A percentile compares a stretch with the other conserved stretches of the same genome.
These are phyloP conservation scores for Anisogramma anomala DNA, from an alignment of 2,329 filamentous ascomycete species.

Conservation along the genomic window DNA sequence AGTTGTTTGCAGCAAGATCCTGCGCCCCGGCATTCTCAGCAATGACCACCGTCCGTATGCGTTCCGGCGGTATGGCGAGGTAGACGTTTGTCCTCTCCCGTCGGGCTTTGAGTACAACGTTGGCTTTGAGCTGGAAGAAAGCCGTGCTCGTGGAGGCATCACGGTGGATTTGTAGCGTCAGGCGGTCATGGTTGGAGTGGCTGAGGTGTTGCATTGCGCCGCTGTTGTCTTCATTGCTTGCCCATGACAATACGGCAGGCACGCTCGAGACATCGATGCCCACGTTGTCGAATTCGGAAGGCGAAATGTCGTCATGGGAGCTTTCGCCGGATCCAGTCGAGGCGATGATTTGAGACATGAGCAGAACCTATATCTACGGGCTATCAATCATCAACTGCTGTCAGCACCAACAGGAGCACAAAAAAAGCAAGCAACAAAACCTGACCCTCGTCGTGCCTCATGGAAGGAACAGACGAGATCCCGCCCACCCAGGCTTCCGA, in stretches of 20 bases:
- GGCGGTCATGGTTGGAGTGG: conserved; percentile 1
- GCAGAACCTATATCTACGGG: neutral
- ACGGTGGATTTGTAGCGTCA: conserved; percentile 1
- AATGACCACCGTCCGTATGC: neutral
- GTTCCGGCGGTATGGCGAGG: neutral
- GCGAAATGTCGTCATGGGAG: neutral
- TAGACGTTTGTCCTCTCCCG: conserved; percentile 4
- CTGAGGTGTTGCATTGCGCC: neutral
- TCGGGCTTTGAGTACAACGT: neutral
- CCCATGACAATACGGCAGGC: conserved; percentile 2
- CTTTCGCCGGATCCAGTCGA: neutral
- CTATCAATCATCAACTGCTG: neutral
- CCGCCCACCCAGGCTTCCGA: conserved; percentile 8
- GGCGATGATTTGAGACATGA: neutral
- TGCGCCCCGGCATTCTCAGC: neutral
- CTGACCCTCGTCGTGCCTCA: conserved; percentile 4
- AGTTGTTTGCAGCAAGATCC: neutral
- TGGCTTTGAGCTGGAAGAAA: conserved; percentile 4
- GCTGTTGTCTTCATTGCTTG: neutral
- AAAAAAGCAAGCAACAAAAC: neutral
- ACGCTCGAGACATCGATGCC: conserved; percentile 1
- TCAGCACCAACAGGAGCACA: neutral
- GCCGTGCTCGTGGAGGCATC: neutral
- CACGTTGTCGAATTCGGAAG: neutral
- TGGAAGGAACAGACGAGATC: neutral